phyloP scores from a whole-genome alignment of 2,329 filamentous ascomycete genomes.

The Aspergillus ustus region DNA sequence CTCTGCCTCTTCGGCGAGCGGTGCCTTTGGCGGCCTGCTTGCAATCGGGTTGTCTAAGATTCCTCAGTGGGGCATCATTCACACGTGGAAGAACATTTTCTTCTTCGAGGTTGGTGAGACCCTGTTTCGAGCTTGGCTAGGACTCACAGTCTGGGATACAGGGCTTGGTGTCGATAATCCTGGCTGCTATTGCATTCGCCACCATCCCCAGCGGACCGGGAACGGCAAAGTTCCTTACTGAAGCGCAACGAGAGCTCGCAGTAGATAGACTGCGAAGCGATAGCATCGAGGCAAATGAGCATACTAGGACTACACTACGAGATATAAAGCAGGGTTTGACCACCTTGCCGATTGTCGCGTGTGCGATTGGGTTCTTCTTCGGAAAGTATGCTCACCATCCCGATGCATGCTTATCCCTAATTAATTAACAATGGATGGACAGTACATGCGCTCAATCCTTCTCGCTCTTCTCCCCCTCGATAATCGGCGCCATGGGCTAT shows the following conservation, averaged over 20 bases:
- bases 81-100: conserved; percentile 19
- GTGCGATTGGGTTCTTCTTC: conserved; percentile 16
- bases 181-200: conserved; percentile 2
- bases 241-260: not conserved
- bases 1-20: conserved; percentile 19
- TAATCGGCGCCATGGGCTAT: conserved; percentile 18
- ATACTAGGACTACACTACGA: not conserved
- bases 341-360: conserved; percentile 1
- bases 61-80: conserved; percentile 8
- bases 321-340: conserved; percentile 8
- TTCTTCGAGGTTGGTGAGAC: conserved; percentile 13
- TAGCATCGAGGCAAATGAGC: conserved; percentile 13
- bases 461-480: conserved; percentile 18
- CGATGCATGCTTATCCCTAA: too few species aligned
- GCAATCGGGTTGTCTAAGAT: conserved; percentile 12
- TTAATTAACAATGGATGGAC: too few species aligned
- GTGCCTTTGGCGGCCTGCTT: conserved; percentile 19
- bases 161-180: conserved; percentile 10
- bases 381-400: conserved; percentile 5
- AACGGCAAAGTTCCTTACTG: conserved; percentile 5
- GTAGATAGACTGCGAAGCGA: conserved; percentile 6
- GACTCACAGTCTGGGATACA: not conserved
- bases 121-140: too few species aligned
- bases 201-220: conserved; percentile 2
- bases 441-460: conserved; percentile 17